A percentile compares a stretch with the other conserved stretches of the same genome.
Evolutionary conservation across 2,329 filamentous ascomycete genomes (phyloP).

Genomic region (Neofusicoccum kwambonambiense): DNA sequence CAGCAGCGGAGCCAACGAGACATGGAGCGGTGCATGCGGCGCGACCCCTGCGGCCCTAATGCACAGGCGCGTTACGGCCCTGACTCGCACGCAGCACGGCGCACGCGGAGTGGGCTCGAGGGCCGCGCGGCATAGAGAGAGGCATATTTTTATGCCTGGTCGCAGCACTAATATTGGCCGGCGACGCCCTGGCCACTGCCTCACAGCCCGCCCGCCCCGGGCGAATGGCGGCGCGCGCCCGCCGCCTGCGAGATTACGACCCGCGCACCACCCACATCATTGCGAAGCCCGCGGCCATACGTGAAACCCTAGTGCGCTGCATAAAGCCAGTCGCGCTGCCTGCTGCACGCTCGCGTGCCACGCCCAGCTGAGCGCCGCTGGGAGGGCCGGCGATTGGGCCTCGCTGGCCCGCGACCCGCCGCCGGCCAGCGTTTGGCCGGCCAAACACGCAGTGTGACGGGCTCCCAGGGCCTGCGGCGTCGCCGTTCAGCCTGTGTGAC

Average conservation of each 20-base stretch:
- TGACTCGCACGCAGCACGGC: slow-evolving; percentile 19
- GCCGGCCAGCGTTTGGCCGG: not conserved
- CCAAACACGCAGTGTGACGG: slow-evolving; percentile 11
- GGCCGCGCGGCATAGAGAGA: slow-evolving; percentile 33
- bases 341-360: slow-evolving; percentile 12
- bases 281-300: slow-evolving; percentile 15
- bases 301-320: slow-evolving; percentile 22
- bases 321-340: slow-evolving; percentile 18
- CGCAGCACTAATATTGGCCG: slow-evolving; percentile 29
- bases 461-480: not conserved
- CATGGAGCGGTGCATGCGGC: slow-evolving; percentile 31
- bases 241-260: slow-evolving; percentile 20
- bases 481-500: slow-evolving; percentile 10
- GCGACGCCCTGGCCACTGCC: slow-evolving; percentile 9
- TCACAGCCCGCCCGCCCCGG: slow-evolving; percentile 13
- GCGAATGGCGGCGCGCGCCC: slow-evolving; percentile 13
- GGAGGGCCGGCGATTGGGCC: slow-evolving; percentile 15
- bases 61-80: slow-evolving; percentile 17
- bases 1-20: slow-evolving; percentile 38
- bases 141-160: slow-evolving; percentile 33
- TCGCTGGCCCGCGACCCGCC: slow-evolving; percentile 8
- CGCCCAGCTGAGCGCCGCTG: not conserved
- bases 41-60: slow-evolving; percentile 28
- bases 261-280: slow-evolving; percentile 16
- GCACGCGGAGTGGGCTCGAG: slow-evolving; percentile 22